phyloP scores from a whole-genome alignment of 108 stramenopile genomes.

The Cyclostephanos tholiformis region DNA sequence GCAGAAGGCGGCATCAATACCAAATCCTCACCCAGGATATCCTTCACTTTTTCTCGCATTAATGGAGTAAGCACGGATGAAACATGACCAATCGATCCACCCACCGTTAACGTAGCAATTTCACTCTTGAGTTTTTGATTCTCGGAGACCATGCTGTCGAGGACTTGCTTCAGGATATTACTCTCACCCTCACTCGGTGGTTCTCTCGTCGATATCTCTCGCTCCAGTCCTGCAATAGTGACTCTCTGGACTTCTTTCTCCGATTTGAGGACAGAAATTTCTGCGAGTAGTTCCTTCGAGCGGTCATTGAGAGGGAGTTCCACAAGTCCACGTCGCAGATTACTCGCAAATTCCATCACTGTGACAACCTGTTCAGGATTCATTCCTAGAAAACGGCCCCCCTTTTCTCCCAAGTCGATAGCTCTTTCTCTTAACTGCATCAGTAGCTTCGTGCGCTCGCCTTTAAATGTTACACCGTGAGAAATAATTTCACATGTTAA shows the following conservation, averaged over 20 bases:
- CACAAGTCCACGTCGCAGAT: conserved; percentile 48
- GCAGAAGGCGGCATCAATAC: conserved; percentile 22
- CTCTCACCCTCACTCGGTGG: conserved; percentile 16
- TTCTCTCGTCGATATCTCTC: conserved; percentile 38
- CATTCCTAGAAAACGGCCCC: conserved; percentile 55
- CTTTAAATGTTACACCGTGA: conserved; percentile 15
- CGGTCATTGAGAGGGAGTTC: conserved; percentile 62
- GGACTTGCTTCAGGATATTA: conserved; percentile 16
- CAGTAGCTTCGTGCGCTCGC: conserved; percentile 60
- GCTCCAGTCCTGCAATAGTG: conserved; percentile 56
- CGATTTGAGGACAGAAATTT: conserved; percentile 50
- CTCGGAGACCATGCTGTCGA: conserved; percentile 39
- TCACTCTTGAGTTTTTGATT: conserved; percentile 43
- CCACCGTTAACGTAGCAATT: conserved; percentile 1
- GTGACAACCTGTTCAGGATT: conserved; percentile 40
- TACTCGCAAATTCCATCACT: conserved; percentile 63
- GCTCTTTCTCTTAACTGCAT: conserved; percentile 63
- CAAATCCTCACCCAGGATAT: conserved; percentile 11
- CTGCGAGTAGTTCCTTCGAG: conserved; percentile 40
- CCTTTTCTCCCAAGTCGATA: conserved; percentile 58
- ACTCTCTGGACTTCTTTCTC: conserved; percentile 47
- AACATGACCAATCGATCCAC: not conserved
- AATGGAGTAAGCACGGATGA: conserved; percentile 9
- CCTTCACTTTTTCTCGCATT: conserved; percentile 26
- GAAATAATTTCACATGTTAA: not conserved